These are phyloP conservation scores for Trypanosoma rangeli DNA, from an alignment of 208 protist genomes.

Conservation along the genomic window DNA sequence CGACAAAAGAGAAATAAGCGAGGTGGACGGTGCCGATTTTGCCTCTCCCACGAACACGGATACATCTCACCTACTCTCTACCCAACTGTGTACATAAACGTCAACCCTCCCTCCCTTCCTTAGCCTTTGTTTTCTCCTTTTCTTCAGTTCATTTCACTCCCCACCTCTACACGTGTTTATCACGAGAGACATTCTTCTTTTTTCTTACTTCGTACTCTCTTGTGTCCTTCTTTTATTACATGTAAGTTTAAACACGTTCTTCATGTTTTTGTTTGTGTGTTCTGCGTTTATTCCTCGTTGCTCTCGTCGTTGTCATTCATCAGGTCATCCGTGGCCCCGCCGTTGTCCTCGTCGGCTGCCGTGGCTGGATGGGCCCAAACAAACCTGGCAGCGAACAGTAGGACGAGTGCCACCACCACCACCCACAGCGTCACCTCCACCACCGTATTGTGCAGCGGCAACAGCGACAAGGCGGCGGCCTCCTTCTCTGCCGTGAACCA, in stretches of 20 bases:
- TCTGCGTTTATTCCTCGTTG: constrained; percentile 9
- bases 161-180: constrained; percentile 13
- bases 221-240: too few relatives aligned
- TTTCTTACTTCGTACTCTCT: too few relatives aligned
- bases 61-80: too few relatives aligned
- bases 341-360: not conserved
- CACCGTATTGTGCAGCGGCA: constrained; percentile 30
- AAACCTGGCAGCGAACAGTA: constrained; percentile 39
- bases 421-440: constrained; percentile 34
- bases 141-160: constrained; percentile 8
- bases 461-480: constrained; percentile 29
- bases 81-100: not conserved
- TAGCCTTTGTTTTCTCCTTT: not conserved
- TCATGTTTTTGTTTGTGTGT: too few relatives aligned
- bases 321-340: not conserved
- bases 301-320: not conserved
- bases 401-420: constrained; percentile 21
- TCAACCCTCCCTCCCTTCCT: not conserved
- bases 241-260: too few relatives aligned
- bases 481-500: not conserved
- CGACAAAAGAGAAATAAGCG: too few relatives aligned
- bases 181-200: constrained; percentile 5
- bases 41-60: too few relatives aligned
- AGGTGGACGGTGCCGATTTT: too few relatives aligned
- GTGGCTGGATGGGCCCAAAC: not conserved